These are phyloP conservation scores for Penicilliopsis zonata DNA, from an alignment of 495 filamentous ascomycete genomes.

Conservation along the genomic window DNA sequence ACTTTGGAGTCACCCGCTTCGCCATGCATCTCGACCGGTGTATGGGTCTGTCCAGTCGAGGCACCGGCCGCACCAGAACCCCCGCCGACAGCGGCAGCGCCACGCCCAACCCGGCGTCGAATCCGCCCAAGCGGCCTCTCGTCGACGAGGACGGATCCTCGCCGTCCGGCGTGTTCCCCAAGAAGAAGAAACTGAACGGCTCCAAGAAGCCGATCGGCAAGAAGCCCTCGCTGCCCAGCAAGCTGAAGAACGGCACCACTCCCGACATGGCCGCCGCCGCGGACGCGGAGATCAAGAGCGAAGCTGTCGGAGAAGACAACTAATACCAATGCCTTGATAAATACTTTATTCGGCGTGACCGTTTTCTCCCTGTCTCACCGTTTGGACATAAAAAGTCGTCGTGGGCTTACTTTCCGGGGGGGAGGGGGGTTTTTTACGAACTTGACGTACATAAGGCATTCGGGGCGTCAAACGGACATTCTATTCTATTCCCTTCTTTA, in stretches of 20 bases:
- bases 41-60: constrained; percentile 62
- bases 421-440: constrained; percentile 7
- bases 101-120: constrained; percentile 24
- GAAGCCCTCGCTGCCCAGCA: constrained; percentile 27
- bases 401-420: neutral
- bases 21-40: constrained; percentile 72
- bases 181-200: constrained; percentile 34
- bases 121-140: constrained; percentile 26
- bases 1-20: constrained; percentile 47
- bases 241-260: constrained; percentile 26
- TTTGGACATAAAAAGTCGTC: neutral
- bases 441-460: constrained; percentile 22
- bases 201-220: constrained; percentile 27
- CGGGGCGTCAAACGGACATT: constrained; percentile 12
- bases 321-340: constrained; percentile 1
- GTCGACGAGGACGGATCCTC: constrained; percentile 27
- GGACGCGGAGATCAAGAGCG: constrained; percentile 6
- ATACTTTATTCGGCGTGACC: constrained; percentile 1
- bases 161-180: constrained; percentile 23
- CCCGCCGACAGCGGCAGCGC: constrained; percentile 25
- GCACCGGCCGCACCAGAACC: constrained; percentile 44
- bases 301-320: constrained; percentile 12
- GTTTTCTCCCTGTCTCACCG: neutral
- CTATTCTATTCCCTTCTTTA: constrained; percentile 1
- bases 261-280: constrained; percentile 9